A percentile compares a stretch with the other conserved stretches of the same genome.
phyloP scores from a whole-genome alignment of 148 eudicot species.

The Linanthus parryae region DNA sequence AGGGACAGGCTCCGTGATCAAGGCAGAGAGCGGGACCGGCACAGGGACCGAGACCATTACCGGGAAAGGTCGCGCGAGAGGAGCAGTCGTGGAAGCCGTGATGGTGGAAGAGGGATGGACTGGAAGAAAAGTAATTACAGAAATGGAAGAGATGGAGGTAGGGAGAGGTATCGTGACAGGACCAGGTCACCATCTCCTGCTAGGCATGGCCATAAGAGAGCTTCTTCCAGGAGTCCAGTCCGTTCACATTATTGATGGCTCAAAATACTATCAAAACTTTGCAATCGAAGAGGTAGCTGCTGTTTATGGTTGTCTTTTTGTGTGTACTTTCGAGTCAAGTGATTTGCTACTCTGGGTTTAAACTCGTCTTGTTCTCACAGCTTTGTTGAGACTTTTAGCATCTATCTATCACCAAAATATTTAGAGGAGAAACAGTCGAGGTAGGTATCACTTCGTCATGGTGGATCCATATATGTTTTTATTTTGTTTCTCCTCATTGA shows the following conservation, averaged over 20 bases:
- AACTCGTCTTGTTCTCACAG: constrained; percentile 5
- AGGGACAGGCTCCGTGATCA: constrained; percentile 53
- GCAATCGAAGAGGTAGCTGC: constrained; percentile 5
- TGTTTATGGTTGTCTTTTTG: not conserved
- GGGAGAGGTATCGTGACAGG: too few relatives aligned
- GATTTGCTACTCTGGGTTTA: not conserved
- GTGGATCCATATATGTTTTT: not conserved
- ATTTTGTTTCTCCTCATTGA: not conserved
- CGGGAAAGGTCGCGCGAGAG: constrained; percentile 19
- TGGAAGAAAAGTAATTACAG: constrained; percentile 12
- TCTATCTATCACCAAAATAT: not conserved
- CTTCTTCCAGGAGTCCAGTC: not conserved
- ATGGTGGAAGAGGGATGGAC: constrained; percentile 8
- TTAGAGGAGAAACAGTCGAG: constrained; percentile 5
- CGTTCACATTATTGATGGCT: not conserved
- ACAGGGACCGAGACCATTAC: constrained; percentile 35
- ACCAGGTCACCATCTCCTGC: constrained; percentile 8
- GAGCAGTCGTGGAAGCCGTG: constrained; percentile 12
- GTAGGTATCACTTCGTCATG: constrained; percentile 8
- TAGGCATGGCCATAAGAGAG: constrained; percentile 6
- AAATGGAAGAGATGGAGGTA: constrained; percentile 23
- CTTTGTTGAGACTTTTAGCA: constrained; percentile 5
- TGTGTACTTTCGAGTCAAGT: not conserved
- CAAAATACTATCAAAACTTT: not conserved
- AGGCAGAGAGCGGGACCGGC: constrained; percentile 26